Evolutionary conservation across 163 green algal genomes (phyloP).

Genomic region (Prototheca wickerhamii): DNA sequence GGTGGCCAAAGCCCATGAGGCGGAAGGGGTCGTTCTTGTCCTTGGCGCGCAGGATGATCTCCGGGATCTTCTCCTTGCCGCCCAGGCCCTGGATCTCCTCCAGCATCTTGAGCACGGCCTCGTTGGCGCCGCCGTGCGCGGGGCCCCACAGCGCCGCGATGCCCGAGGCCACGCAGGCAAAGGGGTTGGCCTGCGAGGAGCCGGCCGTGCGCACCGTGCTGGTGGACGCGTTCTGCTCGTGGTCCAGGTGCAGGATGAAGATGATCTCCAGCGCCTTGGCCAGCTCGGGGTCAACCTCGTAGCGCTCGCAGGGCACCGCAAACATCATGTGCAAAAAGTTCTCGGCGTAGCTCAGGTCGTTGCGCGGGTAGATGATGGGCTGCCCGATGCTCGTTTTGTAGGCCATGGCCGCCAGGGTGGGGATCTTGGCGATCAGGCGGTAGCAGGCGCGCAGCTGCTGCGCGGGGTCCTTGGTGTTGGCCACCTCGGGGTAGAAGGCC

Average conservation of each 20-base stretch:
- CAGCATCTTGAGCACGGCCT: constrained; percentile 76
- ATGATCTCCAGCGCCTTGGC: constrained; percentile 52
- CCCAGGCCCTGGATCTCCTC: constrained; percentile 41
- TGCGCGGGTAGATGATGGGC: constrained; percentile 61
- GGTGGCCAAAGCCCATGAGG: constrained; percentile 37
- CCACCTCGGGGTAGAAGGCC: constrained; percentile 46
- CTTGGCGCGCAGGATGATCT: constrained; percentile 59
- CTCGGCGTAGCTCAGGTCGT: constrained; percentile 52
- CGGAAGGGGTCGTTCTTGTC: constrained; percentile 47
- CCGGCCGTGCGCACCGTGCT: constrained; percentile 52
- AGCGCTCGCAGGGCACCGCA: constrained; percentile 38
- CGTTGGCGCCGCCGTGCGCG: constrained; percentile 77
- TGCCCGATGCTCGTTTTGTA: constrained; percentile 58
- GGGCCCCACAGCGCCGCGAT: constrained; percentile 74
- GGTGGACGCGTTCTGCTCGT: constrained; percentile 64
- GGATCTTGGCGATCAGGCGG: constrained; percentile 66
- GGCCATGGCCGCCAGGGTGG: constrained; percentile 59
- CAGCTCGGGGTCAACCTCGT: constrained; percentile 44
- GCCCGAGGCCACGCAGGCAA: constrained; percentile 55
- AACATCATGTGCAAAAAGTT: constrained; percentile 79
- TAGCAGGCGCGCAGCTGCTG: constrained; percentile 42
- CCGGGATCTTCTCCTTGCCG: constrained; percentile 39
- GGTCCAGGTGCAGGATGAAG: constrained; percentile 64
- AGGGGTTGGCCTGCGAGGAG: constrained; percentile 58
- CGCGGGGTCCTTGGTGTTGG: constrained; percentile 26